Conservation (phyloP, 1,139 yeast species). For the Magnusiomyces tetraspermus region DNA sequence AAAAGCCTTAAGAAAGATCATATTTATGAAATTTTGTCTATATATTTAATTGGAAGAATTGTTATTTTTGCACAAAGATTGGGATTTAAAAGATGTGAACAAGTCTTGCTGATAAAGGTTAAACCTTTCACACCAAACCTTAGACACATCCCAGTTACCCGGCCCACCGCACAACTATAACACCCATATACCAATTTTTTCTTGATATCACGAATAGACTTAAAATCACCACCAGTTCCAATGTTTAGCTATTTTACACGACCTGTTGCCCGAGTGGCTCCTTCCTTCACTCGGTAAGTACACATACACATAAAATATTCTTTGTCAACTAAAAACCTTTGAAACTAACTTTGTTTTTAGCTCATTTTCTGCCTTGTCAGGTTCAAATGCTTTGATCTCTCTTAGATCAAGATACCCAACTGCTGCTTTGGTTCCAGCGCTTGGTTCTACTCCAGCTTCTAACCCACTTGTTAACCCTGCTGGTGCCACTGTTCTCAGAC, state of each 20-base stretch:
- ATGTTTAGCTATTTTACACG: not conserved
- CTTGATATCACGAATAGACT: not conserved
- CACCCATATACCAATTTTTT: not conserved
- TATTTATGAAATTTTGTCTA: no score
- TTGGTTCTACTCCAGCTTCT: conserved; percentile 2
- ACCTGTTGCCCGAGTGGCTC: not conserved
- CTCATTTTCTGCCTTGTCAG: not conserved
- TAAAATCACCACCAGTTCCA: not conserved
- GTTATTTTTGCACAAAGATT: no score
- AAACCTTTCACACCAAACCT: no score
- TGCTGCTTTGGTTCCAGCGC: not conserved
- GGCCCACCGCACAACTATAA: not conserved
- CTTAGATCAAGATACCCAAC: conserved; percentile 13
- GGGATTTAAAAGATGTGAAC: no score
- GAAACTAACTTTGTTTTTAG: not conserved
- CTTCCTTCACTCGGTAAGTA: not conserved
- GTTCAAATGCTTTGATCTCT: conserved; percentile 13
- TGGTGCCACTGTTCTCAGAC: conserved; percentile 10
- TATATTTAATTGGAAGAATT: no score
- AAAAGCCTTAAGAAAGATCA: no score
- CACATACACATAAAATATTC: not conserved
- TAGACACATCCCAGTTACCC: not conserved
- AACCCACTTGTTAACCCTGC: conserved; percentile 12
- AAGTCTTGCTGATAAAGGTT: no score
- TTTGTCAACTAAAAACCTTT: no score